Base-by-base conservation (phyloP, 768 basidiomycete species). In the Leccinum incarnatum region DNA sequence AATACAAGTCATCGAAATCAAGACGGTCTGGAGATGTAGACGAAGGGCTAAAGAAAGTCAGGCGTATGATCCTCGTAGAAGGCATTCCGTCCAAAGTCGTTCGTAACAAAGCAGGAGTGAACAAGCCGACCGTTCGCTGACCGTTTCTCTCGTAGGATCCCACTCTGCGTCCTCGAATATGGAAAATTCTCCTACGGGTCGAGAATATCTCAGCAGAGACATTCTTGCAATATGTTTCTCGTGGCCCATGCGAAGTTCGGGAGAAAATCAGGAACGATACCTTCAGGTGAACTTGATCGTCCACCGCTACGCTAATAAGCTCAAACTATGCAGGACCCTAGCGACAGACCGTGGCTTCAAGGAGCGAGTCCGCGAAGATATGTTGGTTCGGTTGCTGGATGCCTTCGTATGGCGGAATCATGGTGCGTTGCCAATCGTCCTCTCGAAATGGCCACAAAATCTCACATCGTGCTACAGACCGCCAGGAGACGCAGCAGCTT, bases 311-410 rank as follows among this genome's bases (percentile, higher is more conserved):
- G 47, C 37, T 25, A 29, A 23, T 29, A 19, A 29, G 1, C 36
- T 60, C 30, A 68, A 50, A 40, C 23, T 53, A 51, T 32, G 37
- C 30, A 62, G 92, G 58, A 99, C 97, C 15, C 75, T 99, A 23
- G 95, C 96, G 2, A 99, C 96, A 1, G 97, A 99, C 73, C 86
- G 88, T 65, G 93, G 91, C n/a, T 98, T 99, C 78, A 97, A 96
- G 74, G 93, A 95, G 68, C 88, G 92, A 56, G 97, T 99, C 14
- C 87, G 91, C 30, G 96, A 98, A 75, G 95, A 96, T 66, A 95
- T 95, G 93, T 83, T 98, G 23, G 90, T 98, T 60, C 86, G 97
- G 46, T 76, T 98, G n/a, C 76, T 99, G 45, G 97, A 99, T 70
- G 97, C 96, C 2, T 99, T 98, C 74, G 95, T 98, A 3, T 99